Conservation (phyloP, 2,329 filamentous ascomycete species). For the Exophiala bonariae region DNA sequence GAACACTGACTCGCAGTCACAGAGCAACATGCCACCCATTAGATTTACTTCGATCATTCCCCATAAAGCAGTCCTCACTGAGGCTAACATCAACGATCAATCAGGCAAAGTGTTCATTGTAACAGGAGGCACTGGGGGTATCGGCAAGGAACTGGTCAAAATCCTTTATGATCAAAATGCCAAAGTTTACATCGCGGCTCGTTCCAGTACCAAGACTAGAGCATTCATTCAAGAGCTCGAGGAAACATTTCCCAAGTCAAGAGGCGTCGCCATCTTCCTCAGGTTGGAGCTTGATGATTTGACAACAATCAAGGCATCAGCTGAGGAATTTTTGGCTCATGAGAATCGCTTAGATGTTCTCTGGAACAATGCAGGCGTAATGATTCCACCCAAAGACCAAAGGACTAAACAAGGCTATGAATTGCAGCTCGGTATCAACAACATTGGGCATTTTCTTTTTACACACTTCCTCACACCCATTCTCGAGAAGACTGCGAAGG, state of each 20-base stretch:
- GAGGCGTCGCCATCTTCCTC: slow-evolving; percentile 37
- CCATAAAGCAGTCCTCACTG: not conserved
- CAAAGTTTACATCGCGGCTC: slow-evolving; percentile 45
- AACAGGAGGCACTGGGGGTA: slow-evolving; percentile 37
- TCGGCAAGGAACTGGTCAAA: slow-evolving; percentile 39
- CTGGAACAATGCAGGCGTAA: slow-evolving; percentile 35
- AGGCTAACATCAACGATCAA: not conserved
- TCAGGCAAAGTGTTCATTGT: slow-evolving; percentile 37
- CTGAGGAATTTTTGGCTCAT: slow-evolving; percentile 35
- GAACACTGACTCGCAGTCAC: not conserved
- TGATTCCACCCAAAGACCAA: slow-evolving; percentile 35
- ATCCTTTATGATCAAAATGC: slow-evolving; percentile 43
- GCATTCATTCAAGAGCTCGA: slow-evolving; percentile 42
- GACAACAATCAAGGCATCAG: slow-evolving; percentile 39
- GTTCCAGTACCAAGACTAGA: slow-evolving; percentile 39
- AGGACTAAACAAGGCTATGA: slow-evolving; percentile 38
- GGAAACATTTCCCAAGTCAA: slow-evolving; percentile 27
- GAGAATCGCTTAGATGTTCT: slow-evolving; percentile 43
- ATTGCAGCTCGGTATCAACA: slow-evolving; percentile 39
- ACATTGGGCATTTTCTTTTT: slow-evolving; percentile 37
- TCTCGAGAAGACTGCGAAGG: slow-evolving; percentile 29
- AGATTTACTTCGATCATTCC: not conserved
- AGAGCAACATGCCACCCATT: not conserved
- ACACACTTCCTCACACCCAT: slow-evolving; percentile 37
- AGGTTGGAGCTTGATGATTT: slow-evolving; percentile 42